Base-by-base conservation (phyloP, 495 filamentous ascomycete species). In the Hyaloscypha variabilis region DNA sequence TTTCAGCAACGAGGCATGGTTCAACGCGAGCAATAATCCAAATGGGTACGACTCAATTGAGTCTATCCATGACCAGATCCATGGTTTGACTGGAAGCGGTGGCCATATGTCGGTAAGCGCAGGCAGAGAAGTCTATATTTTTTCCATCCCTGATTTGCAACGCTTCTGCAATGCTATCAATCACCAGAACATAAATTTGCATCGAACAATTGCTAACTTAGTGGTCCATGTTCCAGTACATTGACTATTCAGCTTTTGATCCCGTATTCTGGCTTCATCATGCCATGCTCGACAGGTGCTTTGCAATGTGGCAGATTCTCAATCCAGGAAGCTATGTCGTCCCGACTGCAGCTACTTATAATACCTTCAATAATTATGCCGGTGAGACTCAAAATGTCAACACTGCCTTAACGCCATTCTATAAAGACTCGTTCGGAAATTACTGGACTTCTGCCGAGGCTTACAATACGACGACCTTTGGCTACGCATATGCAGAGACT, bases 181-280 rank as follows among this genome's bases (percentile, higher is more conserved):
- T n/a, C n/a, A n/a, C n/a, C n/a, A n/a, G n/a, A n/a, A n/a, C n/a
- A n/a, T n/a, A n/a, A n/a, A n/a, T n/a, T n/a, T n/a, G n/a, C 13
- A 13, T 34, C 31, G 31, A 34, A 0, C 31, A 13, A 6, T 34
- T 6, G 31, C 31, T 34, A 13, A 34, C 31, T 13, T 6, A 34
- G 8, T 34, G 6, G 8, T 13, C 31, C 31, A 0, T 34, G 6
- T 8, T 34, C 31, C 13, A 34, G 31, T 81, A 81, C 65, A 79
- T 89, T 28, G 82, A 83, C 0, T 90, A 85, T 66, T 87, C 91
- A 5, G 84, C 85, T 19, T 93, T 90, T 67, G 91, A 93, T 69
- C 90, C 91, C 0, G 78, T 90, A 46, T 94, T 93, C 76, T 90
- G 85, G 74, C 76, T 93, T 4, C 90, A 93, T 58, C 80, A 84